phyloP scores from a whole-genome alignment of 2,329 filamentous ascomycete species.

The Xylariaceae sp. region DNA sequence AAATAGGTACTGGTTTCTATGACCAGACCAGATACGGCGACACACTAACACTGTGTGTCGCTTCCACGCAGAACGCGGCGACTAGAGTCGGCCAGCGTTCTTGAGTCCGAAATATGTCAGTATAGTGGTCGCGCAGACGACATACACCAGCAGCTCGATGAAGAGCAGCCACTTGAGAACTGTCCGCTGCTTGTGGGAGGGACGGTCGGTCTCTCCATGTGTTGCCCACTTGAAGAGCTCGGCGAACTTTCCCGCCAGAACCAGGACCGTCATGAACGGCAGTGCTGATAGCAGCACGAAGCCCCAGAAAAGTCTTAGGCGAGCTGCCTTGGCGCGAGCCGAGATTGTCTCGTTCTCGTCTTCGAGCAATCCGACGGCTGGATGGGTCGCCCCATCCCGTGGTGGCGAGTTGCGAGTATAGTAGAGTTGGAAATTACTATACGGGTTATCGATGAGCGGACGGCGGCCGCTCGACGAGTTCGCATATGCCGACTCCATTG shows the following conservation, averaged over 20 bases:
- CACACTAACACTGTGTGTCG: too few species aligned
- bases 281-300: slow-evolving; percentile 39
- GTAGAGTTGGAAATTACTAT: too few species aligned
- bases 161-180: slow-evolving; percentile 27
- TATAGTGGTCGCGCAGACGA: slow-evolving; percentile 15
- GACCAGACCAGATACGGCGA: too few species aligned
- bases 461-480: too few species aligned
- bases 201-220: slow-evolving; percentile 38
- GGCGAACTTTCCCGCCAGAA: slow-evolving; percentile 42
- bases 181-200: slow-evolving; percentile 37
- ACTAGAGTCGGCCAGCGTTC: not conserved
- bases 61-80: too few species aligned
- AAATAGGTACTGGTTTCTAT: too few species aligned
- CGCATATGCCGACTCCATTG: too few species aligned
- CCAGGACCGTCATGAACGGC: slow-evolving; percentile 44
- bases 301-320: slow-evolving; percentile 35
- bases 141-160: slow-evolving; percentile 16
- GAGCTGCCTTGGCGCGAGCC: slow-evolving; percentile 29
- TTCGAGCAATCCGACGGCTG: too few species aligned
- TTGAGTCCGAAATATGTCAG: slow-evolving; percentile 22
- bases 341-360: slow-evolving; percentile 10
- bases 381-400: too few species aligned
- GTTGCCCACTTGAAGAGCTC: slow-evolving; percentile 45
- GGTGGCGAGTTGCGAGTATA: too few species aligned
- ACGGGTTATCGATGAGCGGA: too few species aligned